These are phyloP conservation scores for Epichloe glyceriae DNA, from an alignment of 2,329 filamentous ascomycete genomes.

Conservation along the genomic window DNA sequence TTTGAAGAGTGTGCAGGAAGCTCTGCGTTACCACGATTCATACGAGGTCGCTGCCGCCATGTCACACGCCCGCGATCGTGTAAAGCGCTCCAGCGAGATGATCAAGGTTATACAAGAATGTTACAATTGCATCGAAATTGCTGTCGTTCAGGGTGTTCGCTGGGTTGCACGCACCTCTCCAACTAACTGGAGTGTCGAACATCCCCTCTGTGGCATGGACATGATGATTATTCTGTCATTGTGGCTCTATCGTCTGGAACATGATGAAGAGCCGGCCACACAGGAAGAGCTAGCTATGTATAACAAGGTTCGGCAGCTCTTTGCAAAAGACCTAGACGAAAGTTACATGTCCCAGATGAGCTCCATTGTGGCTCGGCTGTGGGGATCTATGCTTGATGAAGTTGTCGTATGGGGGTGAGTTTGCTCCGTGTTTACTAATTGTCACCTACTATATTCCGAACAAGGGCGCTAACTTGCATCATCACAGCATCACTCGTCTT, in stretches of 20 bases:
- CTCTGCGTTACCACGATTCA: constrained; percentile 88
- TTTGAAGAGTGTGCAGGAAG: constrained; percentile 90
- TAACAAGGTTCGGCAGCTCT: constrained; percentile 79
- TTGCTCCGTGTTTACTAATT: not conserved
- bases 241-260: constrained; percentile 98
- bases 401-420: constrained; percentile 99
- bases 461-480: constrained; percentile 9
- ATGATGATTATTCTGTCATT: constrained; percentile 95
- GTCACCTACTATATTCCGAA: not conserved
- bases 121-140: constrained; percentile 95
- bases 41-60: constrained; percentile 96
- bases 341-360: constrained; percentile 73
- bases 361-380: constrained; percentile 87
- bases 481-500: constrained; percentile 67
- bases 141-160: constrained; percentile 83
- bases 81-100: constrained; percentile 94
- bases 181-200: constrained; percentile 98
- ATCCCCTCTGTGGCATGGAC: constrained; percentile 91
- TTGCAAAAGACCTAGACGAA: constrained; percentile 81
- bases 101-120: constrained; percentile 97
- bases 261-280: constrained; percentile 84
- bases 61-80: constrained; percentile 84
- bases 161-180: constrained; percentile 97
- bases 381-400: constrained; percentile 97
- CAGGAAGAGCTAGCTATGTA: constrained; percentile 82